These are phyloP conservation scores for Pleurotus ostreatus DNA, from an alignment of 768 basidiomycete species.

Conservation along the genomic window DNA sequence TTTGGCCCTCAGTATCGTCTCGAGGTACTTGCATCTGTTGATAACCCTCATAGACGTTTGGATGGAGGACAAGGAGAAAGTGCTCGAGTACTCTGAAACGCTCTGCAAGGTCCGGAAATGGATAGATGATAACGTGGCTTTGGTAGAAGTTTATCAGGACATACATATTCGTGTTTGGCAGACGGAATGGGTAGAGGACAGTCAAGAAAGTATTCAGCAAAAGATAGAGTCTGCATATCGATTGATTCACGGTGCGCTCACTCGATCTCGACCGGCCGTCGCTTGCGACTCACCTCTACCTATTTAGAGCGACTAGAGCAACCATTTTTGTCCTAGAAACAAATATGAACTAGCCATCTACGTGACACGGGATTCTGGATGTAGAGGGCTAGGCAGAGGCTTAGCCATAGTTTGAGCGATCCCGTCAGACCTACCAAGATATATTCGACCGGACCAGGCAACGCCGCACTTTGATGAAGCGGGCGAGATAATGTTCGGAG, in stretches of 20 bases:
- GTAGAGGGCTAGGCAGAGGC: not conserved
- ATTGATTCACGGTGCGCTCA: not conserved
- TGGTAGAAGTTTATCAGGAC: constrained; percentile 1
- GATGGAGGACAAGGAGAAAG: not conserved
- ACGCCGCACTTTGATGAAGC: not conserved
- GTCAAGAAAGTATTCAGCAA: not conserved
- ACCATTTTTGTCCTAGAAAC: not conserved
- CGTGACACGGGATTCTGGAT: not conserved
- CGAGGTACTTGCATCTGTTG: not conserved
- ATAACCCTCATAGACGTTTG: not conserved
- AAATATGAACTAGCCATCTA: not conserved
- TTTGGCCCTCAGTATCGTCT: not conserved
- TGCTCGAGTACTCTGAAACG: not conserved
- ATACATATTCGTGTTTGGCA: constrained; percentile 1
- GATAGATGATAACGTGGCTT: constrained; percentile 1
- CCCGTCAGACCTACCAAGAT: not conserved
- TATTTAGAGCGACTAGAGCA: not conserved
- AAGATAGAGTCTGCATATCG: not conserved
- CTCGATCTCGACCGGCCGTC: not conserved
- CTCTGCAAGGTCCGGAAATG: not conserved
- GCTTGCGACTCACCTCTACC: not conserved
- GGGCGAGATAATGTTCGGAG: constrained; percentile 2
- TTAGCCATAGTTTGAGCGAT: not conserved
- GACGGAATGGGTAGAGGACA: not conserved
- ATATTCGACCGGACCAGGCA: not conserved